Evolutionary conservation across 352 stramenopile species (phyloP), one percentile per base, ranked within the genome.

Genomic region (Globisporangium cylindrosporum): DNA sequence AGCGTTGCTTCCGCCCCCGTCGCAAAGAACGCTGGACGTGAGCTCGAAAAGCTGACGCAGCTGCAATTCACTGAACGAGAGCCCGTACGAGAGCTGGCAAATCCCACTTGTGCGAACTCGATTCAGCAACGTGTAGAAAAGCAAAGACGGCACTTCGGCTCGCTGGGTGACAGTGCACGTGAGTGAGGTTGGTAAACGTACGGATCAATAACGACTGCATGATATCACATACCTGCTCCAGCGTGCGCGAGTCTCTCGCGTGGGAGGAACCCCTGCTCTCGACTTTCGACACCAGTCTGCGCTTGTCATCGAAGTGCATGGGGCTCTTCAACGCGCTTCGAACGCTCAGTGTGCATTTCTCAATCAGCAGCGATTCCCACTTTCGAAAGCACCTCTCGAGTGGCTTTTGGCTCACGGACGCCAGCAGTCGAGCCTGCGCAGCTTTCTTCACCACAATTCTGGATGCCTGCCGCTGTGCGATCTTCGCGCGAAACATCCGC

Each of bases 91-190:
- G 46, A 92, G 75, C 54, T 92, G 86, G 25, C 86, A 85, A 27
- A 92, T 77, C 5, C 5, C 86, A 10, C 68, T 82, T 65, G 84
- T 75, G 4, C 86, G 86, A 27, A 90, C 82, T 18, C 82, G 80
- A 43, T 89, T 91, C 18, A 93, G 79, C 34, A 93, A 12, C 24
- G 83, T 89, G 64, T 86, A 93, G 64, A 91, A 93, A 12, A 91
- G 67, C 29, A 92, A 74, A 7, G 79, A 88, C 1, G 86, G 80
- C 20, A 93, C 76, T 59, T 88, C 71, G 0, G 81, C 74, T 41
- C 80, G 64, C 85, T 91, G 46, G 8, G n/a, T 32, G 3, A 3
- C 10, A 10, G 15, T 43, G 41, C 27, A 8, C 12, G 29, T 7
- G 36, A 57, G 24, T n/a, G 6, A 60, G 18, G 38, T 62, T 24